A percentile compares a stretch with the other conserved stretches of the same genome.
Conservation (phyloP, 1,284 basidiomycete species). For the Cutaneotrichosporon cavernicola region DNA sequence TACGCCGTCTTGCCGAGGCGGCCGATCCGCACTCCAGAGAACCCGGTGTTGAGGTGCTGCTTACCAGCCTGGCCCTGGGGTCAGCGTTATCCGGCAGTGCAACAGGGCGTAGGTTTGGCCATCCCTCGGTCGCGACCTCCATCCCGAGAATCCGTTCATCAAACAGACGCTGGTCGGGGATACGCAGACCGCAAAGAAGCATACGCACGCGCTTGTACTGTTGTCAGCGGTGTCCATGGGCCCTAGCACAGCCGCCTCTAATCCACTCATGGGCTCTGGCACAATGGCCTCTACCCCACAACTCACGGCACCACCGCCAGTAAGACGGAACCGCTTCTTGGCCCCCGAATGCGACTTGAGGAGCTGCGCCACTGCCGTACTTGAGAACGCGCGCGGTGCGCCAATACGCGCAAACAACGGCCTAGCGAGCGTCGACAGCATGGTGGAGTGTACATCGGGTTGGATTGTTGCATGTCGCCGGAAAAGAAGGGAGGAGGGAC, state of each 20-base stretch:
- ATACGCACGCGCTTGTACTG: slow-evolving; percentile 38
- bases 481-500: neutral
- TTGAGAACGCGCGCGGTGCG: slow-evolving; percentile 21
- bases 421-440: slow-evolving; percentile 13
- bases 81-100: neutral
- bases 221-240: neutral
- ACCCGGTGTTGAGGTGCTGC: slow-evolving; percentile 41
- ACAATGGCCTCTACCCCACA: neutral
- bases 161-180: no score
- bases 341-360: slow-evolving; percentile 42
- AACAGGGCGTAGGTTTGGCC: no score
- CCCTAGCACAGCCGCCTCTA: neutral
- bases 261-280: no score
- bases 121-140: no score
- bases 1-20: slow-evolving; percentile 38
- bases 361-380: slow-evolving; percentile 22
- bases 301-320: slow-evolving; percentile 20
- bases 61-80: slow-evolving; percentile 40
- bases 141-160: no score
- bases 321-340: slow-evolving; percentile 40
- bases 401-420: neutral
- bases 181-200: no score
- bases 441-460: neutral
- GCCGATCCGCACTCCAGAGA: slow-evolving; percentile 41
- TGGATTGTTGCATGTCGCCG: neutral